phyloP scores from a whole-genome alignment of 1,284 basidiomycete genomes.

The Agroathelia rolfsii region DNA sequence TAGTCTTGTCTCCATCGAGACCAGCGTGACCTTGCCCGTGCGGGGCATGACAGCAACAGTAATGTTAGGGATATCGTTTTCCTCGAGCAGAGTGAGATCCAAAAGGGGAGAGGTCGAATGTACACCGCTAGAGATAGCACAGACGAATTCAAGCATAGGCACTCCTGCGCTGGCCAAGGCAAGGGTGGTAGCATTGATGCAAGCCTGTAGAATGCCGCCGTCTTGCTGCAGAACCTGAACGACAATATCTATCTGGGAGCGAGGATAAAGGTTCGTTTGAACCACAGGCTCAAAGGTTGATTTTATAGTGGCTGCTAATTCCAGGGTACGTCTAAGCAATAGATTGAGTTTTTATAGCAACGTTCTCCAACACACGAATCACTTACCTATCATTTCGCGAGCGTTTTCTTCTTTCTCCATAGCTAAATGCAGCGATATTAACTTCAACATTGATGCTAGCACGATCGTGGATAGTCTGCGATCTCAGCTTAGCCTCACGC shows the following conservation, averaged over 20 bases:
- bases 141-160: conserved; percentile 84
- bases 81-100: conserved; percentile 83
- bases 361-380: conserved; percentile 6
- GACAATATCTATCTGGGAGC: conserved; percentile 89
- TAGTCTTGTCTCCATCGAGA: conserved; percentile 90
- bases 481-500: conserved; percentile 72
- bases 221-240: conserved; percentile 91
- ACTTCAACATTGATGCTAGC: conserved; percentile 84
- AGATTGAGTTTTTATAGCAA: conserved; percentile 6
- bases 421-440: conserved; percentile 78
- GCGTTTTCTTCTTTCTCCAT: conserved; percentile 67
- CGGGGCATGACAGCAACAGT: conserved; percentile 86
- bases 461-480: conserved; percentile 70
- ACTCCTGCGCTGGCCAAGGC: conserved; percentile 89
- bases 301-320: conserved; percentile 81
- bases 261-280: conserved; percentile 84
- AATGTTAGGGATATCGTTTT: conserved; percentile 81
- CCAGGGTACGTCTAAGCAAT: conserved; percentile 67
- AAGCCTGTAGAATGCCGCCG: conserved; percentile 85
- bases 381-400: conserved; percentile 82
- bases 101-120: conserved; percentile 71
- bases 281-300: conserved; percentile 95
- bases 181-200: conserved; percentile 91
- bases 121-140: conserved; percentile 75
- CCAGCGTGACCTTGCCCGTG: conserved; percentile 74